Percentiles rank a stretch among this genome's conserved stretches.
These are phyloP conservation scores for Suhomyces vadensis DNA, from an alignment of 805 yeast species.

Conservation along the genomic window DNA sequence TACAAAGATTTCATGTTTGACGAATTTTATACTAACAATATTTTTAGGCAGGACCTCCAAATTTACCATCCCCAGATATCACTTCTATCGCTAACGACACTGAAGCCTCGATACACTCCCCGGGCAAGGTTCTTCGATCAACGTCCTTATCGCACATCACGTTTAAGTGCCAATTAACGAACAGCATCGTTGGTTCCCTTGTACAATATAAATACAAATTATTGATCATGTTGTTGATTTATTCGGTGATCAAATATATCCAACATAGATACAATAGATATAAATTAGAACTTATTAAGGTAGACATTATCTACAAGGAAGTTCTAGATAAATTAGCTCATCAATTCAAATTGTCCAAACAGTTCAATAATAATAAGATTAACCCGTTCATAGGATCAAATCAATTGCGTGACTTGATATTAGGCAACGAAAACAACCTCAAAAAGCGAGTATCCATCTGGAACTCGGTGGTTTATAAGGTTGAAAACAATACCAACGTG, in stretches of 20 bases:
- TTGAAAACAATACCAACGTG: constrained; percentile 70
- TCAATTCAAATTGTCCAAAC: constrained; percentile 20
- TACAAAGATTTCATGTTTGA: background rate
- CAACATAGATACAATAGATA: constrained; percentile 38
- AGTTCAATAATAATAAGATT: constrained; percentile 30
- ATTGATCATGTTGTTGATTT: constrained; percentile 15
- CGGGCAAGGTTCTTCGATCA: constrained; percentile 66
- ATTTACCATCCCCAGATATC: constrained; percentile 13
- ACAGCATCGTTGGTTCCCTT: constrained; percentile 45
- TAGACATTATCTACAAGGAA: constrained; percentile 48
- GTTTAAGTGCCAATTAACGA: constrained; percentile 55
- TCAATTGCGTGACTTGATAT: constrained; percentile 67
- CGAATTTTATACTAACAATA: constrained; percentile 12
- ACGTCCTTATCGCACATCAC: constrained; percentile 66
- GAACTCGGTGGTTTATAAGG: constrained; percentile 52
- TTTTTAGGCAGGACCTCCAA: constrained; percentile 16
- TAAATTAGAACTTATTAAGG: constrained; percentile 39
- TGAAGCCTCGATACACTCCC: constrained; percentile 35
- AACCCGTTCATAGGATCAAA: constrained; percentile 61
- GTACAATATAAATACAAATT: constrained; percentile 25
- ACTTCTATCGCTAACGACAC: constrained; percentile 39
- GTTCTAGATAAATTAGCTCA: constrained; percentile 51
- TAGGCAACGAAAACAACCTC: constrained; percentile 42
- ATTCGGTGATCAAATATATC: constrained; percentile 22
- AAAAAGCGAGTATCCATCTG: constrained; percentile 48